These are phyloP conservation scores for Parastagonospora avenae DNA, from an alignment of 2,329 filamentous ascomycete genomes.

Conservation along the genomic window DNA sequence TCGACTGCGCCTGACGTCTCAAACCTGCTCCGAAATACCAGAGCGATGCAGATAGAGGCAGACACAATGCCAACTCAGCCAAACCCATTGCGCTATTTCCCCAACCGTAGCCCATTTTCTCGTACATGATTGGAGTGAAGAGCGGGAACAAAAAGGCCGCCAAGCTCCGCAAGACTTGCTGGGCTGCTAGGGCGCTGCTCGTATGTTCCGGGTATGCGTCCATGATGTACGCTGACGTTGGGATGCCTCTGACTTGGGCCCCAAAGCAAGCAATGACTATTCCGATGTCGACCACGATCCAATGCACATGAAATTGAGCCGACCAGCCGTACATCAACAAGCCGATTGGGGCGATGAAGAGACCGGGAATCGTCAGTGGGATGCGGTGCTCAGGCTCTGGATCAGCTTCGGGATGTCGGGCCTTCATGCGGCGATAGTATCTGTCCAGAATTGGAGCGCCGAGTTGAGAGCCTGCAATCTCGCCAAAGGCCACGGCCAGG, in stretches of 20 bases:
- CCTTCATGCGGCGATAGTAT: slow-evolving; percentile 11
- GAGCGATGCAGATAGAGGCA: slow-evolving; percentile 51
- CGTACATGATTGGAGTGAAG: slow-evolving; percentile 44
- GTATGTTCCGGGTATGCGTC: slow-evolving; percentile 58
- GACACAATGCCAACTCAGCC: slow-evolving; percentile 23
- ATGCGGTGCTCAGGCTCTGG: slow-evolving; percentile 39
- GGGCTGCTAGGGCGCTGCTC: slow-evolving; percentile 24
- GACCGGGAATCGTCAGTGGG: slow-evolving; percentile 25
- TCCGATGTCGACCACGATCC: slow-evolving; percentile 54
- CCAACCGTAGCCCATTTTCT: slow-evolving; percentile 45
- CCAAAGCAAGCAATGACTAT: slow-evolving; percentile 51
- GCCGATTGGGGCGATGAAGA: slow-evolving; percentile 23
- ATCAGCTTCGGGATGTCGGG: slow-evolving; percentile 54
- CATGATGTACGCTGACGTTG: slow-evolving; percentile 64
- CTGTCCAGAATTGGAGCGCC: slow-evolving; percentile 14
- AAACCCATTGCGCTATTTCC: slow-evolving; percentile 39
- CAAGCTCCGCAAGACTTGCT: slow-evolving; percentile 26
- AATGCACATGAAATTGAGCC: slow-evolving; percentile 25
- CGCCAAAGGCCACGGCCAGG: slow-evolving; percentile 59
- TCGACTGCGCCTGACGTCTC: slow-evolving; percentile 12
- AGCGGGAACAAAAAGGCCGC: slow-evolving; percentile 43
- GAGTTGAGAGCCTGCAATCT: slow-evolving; percentile 64
- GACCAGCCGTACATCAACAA: slow-evolving; percentile 37
- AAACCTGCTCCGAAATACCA: slow-evolving; percentile 52
- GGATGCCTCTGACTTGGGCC: slow-evolving; percentile 41